Base-by-base conservation (phyloP, 306 rosid genomes). In the Quercus robur region DNA sequence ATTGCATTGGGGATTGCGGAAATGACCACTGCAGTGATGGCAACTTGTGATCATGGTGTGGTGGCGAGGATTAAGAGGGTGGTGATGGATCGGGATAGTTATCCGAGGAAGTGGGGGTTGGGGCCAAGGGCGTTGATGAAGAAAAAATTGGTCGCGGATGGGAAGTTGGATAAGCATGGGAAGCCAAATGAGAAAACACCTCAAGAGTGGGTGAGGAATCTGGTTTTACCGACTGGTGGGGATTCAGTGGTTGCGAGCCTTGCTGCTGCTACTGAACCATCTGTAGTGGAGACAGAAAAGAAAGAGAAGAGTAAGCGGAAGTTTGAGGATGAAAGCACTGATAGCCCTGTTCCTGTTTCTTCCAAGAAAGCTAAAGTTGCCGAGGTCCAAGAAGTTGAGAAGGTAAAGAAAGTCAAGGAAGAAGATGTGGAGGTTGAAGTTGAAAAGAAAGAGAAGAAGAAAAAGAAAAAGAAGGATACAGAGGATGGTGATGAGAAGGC, bases 1-100 rank as follows among this genome's bases (percentile, higher is more conserved):
- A 81, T 92, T 80, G 97, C 97, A 1, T 87, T 92, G 84, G 97
- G 97, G n/a, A 90, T 92, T 81, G 94, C 97, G 7, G 97, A 92
- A 87, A 92, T 90, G 97, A 92, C 97, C 2, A 92, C 97, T 19
- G 89, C 94, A 14, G 97, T 92, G 55, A 90, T 92, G 91, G 93
- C 97, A 4, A 92, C 97, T 80, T 92, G 97, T 82, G 97, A 92
- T 83, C 97, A 92, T 77, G 97, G 97, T 8, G 77, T 88, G 23
- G 97, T 92, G 26, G 97, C 97, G 0, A 92, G 83, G 91, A 90
- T 92, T 81, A 92, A 92, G 88, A 88, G 97, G 77, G 98, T 93
- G 6, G 98, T 93, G 26, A 93, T 93, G 98, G 98, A 93, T 77
- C 59, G 98, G 26, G 98, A 93, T 83, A 90, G 91, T 18, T 93